Base-by-base conservation (phyloP, 768 basidiomycete species). In the Collybiopsis confluens region DNA sequence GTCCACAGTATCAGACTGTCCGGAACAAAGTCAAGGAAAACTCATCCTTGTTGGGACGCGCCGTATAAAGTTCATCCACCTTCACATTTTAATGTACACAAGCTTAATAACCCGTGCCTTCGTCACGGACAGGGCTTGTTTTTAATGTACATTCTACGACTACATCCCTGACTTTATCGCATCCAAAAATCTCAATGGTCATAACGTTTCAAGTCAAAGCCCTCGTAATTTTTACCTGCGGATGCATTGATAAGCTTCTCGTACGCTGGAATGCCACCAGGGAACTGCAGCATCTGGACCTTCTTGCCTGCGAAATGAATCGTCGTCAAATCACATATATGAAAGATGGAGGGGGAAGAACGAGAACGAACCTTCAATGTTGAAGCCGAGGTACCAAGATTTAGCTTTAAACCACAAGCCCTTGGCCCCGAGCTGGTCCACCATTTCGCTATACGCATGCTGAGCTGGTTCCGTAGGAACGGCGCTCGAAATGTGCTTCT, bases 331-430 rank as follows among this genome's bases (percentile, higher is more conserved):
- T 40, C 18, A 15, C 5, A 9, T 5, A 40, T 15, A 9, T 40
- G 38, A 15, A 40, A 6, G 8, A 20, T 16, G 16, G 35, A 36
- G 8, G 9, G 9, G 16, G 9, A 36, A 36, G 35, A 36, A 36
- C 8, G 16, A 16, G n/a, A 5, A 40, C 35, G 36, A 23, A 5
- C 51, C 59, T 13, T 48, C 54, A 1, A 60, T 45, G 27, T 60
- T 60, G 4, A 50, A 30, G 6, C 59, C 59, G 21, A 54, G 40
- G 37, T 58, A 60, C 59, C 59, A 60, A 2, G 50, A 45, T 35
- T 55, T 59, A 9, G 50, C 56, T 45, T 23, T 40, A n/a, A 27
- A 21, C 35, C 37, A 42, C 36, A 54, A 42, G 16, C 24, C 54
- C 38, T 7, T 28, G 2, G 15, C 21, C 18, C 42, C 33, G 7